Conservation (phyloP, 768 basidiomycete species). For the Hygrophorus pudorinus region DNA sequence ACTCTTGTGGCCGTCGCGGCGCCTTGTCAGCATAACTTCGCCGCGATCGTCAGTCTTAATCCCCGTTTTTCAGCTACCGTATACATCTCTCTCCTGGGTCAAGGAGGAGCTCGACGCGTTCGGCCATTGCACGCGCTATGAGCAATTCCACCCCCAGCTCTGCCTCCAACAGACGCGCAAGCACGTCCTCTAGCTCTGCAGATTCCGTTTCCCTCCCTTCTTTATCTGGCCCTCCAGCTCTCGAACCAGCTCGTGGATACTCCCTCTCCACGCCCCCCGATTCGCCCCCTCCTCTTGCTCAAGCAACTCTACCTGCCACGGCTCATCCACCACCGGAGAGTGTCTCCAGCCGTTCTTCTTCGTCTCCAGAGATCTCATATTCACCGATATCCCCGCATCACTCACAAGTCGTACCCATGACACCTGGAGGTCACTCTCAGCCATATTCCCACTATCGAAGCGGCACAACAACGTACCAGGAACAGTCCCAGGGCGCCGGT, state of each 20-base stretch:
- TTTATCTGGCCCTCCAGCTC: constrained; percentile 30
- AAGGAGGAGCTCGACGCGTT: constrained; percentile 53
- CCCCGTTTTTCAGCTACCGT: constrained; percentile 44
- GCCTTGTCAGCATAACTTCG: not conserved
- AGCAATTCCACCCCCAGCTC: constrained; percentile 10
- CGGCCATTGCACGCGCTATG: constrained; percentile 39
- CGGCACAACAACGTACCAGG: constrained; percentile 35
- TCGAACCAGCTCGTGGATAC: constrained; percentile 34
- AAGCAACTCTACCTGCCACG: constrained; percentile 38
- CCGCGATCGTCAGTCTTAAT: not conserved
- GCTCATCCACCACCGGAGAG: constrained; percentile 22
- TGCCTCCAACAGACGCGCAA: constrained; percentile 19
- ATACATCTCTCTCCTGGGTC: constrained; percentile 79
- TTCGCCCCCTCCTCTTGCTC: constrained; percentile 44
- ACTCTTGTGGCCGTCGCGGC: not conserved
- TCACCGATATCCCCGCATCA: constrained; percentile 17
- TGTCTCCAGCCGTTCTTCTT: constrained; percentile 32
- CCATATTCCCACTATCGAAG: constrained; percentile 26
- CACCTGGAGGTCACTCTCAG: constrained; percentile 15
- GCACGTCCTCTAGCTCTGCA: constrained; percentile 17
- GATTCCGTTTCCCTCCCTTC: constrained; percentile 20
- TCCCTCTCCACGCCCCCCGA: constrained; percentile 36
- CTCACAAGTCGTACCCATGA: constrained; percentile 13
- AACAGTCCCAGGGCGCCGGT: constrained; percentile 26
- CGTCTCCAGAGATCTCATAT: constrained; percentile 35